phyloP scores from a whole-genome alignment of 257 asterid genomes.

The Paraleonurus japonicus region DNA sequence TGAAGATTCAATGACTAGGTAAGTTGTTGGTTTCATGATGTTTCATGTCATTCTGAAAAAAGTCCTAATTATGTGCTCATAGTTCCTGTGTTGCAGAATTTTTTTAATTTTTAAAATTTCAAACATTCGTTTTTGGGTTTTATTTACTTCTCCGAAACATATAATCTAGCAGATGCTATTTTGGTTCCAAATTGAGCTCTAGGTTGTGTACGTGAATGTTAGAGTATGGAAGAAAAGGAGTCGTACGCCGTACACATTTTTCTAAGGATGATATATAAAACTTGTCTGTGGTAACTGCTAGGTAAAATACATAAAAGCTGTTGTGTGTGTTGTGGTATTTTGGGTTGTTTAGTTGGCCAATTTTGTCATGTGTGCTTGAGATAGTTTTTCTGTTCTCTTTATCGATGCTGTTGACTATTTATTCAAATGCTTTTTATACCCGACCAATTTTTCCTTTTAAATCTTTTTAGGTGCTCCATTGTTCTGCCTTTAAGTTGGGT shows the following conservation, averaged over 20 bases:
- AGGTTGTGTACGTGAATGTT: neutral
- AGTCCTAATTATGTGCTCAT: neutral
- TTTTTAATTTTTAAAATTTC: neutral
- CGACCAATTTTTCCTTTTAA: constrained; percentile 18
- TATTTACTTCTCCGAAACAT: neutral
- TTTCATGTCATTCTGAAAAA: neutral
- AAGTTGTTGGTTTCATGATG: constrained; percentile 12
- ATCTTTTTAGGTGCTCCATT: constrained; percentile 67
- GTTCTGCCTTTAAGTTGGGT: constrained; percentile 86
- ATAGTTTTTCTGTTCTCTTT: constrained; percentile 3
- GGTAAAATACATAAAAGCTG: neutral
- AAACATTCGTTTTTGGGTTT: neutral
- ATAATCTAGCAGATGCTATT: constrained; percentile 4
- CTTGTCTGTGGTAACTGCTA: neutral
- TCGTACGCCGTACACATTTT: neutral
- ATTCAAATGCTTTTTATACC: constrained; percentile 12
- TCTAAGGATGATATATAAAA: neutral
- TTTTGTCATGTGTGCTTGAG: neutral
- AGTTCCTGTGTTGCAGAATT: neutral
- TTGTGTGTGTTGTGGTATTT: neutral
- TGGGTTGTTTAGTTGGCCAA: neutral
- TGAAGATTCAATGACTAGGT: constrained; percentile 56
- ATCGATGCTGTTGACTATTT: neutral
- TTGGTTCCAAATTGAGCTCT: neutral
- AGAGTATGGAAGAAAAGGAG: neutral